A percentile compares a stretch with the other conserved stretches of the same genome.
These are phyloP conservation scores for Bonia amplexicaulis DNA, from an alignment of 176 grass and related monocot genomes.

Conservation along the genomic window DNA sequence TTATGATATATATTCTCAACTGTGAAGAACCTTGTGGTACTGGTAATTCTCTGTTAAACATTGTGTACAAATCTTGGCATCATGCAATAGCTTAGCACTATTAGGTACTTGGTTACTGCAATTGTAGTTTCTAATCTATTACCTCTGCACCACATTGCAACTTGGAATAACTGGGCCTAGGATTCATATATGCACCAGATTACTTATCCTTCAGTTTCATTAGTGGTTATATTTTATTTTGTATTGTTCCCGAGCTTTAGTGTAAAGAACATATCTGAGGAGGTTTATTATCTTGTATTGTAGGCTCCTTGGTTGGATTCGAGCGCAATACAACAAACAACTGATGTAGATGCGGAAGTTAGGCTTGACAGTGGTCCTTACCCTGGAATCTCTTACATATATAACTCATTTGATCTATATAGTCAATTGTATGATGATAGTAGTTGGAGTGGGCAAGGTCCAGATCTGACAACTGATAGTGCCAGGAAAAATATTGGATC, in stretches of 20 bases:
- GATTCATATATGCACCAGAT: constrained; percentile 7
- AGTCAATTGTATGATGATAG: constrained; percentile 68
- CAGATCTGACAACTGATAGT: constrained; percentile 39
- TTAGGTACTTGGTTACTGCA: neutral
- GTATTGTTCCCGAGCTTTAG: neutral
- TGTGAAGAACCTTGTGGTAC: neutral
- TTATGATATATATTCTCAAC: neutral
- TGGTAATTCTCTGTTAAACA: constrained; percentile 6
- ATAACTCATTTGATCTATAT: constrained; percentile 71
- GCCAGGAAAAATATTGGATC: constrained; percentile 40
- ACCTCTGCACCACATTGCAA: neutral
- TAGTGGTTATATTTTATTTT: neutral
- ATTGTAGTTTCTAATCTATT: neutral
- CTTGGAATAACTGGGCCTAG: neutral
- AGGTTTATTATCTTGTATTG: constrained; percentile 33
- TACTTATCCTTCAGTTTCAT: constrained; percentile 5
- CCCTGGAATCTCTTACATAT: constrained; percentile 44
- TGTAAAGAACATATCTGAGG: constrained; percentile 6
- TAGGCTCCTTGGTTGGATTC: constrained; percentile 48
- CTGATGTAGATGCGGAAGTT: constrained; percentile 19
- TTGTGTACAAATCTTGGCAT: neutral
- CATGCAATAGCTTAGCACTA: neutral
- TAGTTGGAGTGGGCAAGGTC: constrained; percentile 49
- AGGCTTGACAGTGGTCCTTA: constrained; percentile 26
- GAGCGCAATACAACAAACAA: constrained; percentile 14